These are phyloP conservation scores for Sophora flavescens DNA, from an alignment of 306 rosid species.

Conservation along the genomic window DNA sequence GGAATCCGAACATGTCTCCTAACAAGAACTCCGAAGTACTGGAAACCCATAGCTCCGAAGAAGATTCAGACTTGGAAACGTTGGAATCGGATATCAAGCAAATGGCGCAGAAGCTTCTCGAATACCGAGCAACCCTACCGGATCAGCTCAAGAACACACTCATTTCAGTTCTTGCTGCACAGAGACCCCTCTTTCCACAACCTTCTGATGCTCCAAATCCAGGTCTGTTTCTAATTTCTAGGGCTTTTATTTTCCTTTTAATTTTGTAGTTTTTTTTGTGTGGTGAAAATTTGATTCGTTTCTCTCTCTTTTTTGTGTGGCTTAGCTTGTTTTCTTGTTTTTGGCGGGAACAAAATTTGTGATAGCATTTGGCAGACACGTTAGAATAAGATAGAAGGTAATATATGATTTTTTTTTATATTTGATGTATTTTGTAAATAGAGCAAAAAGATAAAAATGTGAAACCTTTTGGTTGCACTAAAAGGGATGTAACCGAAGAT, in stretches of 20 bases:
- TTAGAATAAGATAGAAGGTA: no score
- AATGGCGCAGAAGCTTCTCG: constrained; percentile 70
- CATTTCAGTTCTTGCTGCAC: constrained; percentile 58
- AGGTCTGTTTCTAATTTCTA: not conserved
- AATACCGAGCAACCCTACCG: constrained; percentile 67
- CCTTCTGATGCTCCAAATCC: constrained; percentile 1
- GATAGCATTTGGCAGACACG: no score
- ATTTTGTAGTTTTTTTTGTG: not conserved
- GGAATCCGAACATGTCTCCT: constrained; percentile 47
- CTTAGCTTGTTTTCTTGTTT: no score
- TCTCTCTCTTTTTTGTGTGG: no score
- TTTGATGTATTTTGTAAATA: no score
- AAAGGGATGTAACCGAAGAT: no score
- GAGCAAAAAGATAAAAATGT: no score
- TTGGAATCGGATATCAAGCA: constrained; percentile 65
- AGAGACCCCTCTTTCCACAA: constrained; percentile 57
- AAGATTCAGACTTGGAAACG: constrained; percentile 53
- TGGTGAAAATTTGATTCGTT: not conserved
- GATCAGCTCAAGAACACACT: constrained; percentile 67
- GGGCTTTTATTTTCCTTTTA: not conserved
- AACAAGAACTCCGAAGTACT: constrained; percentile 3
- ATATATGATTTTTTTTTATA: no score
- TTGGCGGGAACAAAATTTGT: no score
- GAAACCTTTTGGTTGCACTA: no score
- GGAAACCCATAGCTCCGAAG: constrained; percentile 46